Percentiles rank a stretch among this genome's conserved stretches.
Evolutionary conservation across 2,329 filamentous ascomycete genomes (phyloP).

Genomic region (Fonsecaea pugnacius): DNA sequence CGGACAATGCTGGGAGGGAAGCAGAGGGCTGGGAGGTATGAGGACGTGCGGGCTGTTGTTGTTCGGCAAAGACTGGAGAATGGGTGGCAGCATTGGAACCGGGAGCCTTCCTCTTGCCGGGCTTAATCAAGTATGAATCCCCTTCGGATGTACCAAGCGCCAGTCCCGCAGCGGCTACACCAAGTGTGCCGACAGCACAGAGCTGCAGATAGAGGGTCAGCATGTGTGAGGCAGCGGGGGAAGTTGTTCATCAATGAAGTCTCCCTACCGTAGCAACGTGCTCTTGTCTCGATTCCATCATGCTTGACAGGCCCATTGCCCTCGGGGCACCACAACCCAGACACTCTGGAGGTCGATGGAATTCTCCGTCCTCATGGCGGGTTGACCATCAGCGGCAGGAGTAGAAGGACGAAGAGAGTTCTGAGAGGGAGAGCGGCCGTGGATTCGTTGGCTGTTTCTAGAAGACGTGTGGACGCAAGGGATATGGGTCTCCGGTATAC

Average conservation of each 20-base stretch:
- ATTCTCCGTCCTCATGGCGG: conserved; percentile 43
- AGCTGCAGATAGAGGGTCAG: conserved; percentile 51
- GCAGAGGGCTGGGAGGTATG: conserved; percentile 31
- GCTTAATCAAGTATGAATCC: conserved; percentile 32
- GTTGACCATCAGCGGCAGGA: conserved; percentile 49
- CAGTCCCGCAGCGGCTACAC: conserved; percentile 63
- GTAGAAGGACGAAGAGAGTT: conserved; percentile 39
- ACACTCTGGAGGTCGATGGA: conserved; percentile 24
- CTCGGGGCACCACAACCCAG: conserved; percentile 32
- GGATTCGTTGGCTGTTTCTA: conserved; percentile 37
- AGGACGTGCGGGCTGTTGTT: conserved; percentile 40
- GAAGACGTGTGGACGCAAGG: conserved; percentile 38
- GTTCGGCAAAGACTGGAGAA: conserved; percentile 37
- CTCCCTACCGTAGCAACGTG: conserved; percentile 34
- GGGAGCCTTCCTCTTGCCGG: conserved; percentile 46
- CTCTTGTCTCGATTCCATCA: conserved; percentile 34
- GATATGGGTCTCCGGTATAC: conserved; percentile 35
- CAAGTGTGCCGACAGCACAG: conserved; percentile 67
- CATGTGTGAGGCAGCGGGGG: background rate
- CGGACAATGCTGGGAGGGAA: conserved; percentile 19
- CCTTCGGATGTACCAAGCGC: conserved; percentile 59
- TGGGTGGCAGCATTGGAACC: conserved; percentile 38
- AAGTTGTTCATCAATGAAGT: background rate
- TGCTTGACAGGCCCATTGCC: conserved; percentile 26
- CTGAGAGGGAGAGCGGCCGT: conserved; percentile 33